Conservation (phyloP, 1,284 basidiomycete species). For the Chiua sp. region DNA sequence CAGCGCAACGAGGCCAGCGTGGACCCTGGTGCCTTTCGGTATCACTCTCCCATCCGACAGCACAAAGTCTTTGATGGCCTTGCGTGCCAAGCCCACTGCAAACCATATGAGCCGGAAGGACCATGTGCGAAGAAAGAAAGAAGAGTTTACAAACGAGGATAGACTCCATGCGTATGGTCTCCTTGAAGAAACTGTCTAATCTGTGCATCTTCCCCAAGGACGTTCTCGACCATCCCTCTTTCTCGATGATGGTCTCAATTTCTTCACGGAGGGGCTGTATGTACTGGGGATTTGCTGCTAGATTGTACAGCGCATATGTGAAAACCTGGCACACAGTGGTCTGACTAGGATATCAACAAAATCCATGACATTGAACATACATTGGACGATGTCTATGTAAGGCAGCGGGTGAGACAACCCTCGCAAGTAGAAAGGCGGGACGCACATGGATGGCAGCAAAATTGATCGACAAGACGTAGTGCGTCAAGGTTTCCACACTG, state of each 20-base stretch:
- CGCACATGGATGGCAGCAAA: too few species aligned
- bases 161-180: slow-evolving; percentile 42
- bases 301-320: too few species aligned
- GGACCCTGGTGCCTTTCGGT: slow-evolving; percentile 39
- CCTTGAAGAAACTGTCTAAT: slow-evolving; percentile 53
- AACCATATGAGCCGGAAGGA: too few species aligned
- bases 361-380: too few species aligned
- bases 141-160: slow-evolving; percentile 9
- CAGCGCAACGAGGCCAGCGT: slow-evolving; percentile 24
- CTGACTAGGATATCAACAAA: too few species aligned
- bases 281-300: too few species aligned
- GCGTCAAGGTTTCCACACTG: too few species aligned
- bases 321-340: background rate
- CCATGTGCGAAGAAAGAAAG: too few species aligned
- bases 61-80: slow-evolving; percentile 39
- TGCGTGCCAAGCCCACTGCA: slow-evolving; percentile 40
- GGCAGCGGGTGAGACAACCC: too few species aligned
- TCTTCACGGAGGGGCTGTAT: slow-evolving; percentile 34
- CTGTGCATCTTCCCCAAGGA: slow-evolving; percentile 46
- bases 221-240: slow-evolving; percentile 8
- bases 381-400: too few species aligned
- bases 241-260: slow-evolving; percentile 39
- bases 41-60: slow-evolving; percentile 47
- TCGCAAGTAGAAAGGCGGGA: too few species aligned
- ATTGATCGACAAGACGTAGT: too few species aligned